These are phyloP conservation scores for Exophiala oligosperma DNA, from an alignment of 2,329 filamentous ascomycete genomes.

Conservation along the genomic window DNA sequence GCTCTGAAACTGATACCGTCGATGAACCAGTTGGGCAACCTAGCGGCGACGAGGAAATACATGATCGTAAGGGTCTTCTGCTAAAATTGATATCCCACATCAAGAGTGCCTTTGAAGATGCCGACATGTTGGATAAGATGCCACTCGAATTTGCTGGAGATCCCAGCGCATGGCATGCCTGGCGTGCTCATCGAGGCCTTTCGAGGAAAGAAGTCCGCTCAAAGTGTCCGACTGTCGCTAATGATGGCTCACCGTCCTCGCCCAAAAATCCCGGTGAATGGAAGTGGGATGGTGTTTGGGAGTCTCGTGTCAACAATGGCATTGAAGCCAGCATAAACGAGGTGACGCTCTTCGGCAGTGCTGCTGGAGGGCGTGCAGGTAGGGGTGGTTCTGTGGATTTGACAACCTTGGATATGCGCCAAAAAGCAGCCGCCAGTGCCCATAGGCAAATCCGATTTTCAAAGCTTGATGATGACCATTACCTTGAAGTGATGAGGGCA, in stretches of 20 bases:
- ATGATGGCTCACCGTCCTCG: slow-evolving; percentile 18
- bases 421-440: slow-evolving; percentile 12
- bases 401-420: slow-evolving; percentile 8
- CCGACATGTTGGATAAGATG: slow-evolving; percentile 72
- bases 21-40: background rate
- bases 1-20: background rate
- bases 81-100: slow-evolving; percentile 66
- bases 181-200: slow-evolving; percentile 68
- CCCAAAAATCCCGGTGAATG: slow-evolving; percentile 70
- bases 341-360: slow-evolving; percentile 69
- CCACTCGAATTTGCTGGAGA: slow-evolving; percentile 83
- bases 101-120: slow-evolving; percentile 76
- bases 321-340: slow-evolving; percentile 78
- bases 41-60: background rate
- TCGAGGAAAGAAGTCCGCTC: slow-evolving; percentile 18
- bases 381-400: slow-evolving; percentile 2
- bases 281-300: slow-evolving; percentile 99
- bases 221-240: slow-evolving; percentile 14
- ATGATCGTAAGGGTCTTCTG: slow-evolving; percentile 9
- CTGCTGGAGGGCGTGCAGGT: slow-evolving; percentile 71
- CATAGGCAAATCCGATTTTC: slow-evolving; percentile 63
- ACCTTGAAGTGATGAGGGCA: slow-evolving; percentile 49
- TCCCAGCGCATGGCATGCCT: slow-evolving; percentile 90
- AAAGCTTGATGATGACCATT: slow-evolving; percentile 60
- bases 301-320: slow-evolving; percentile 78